Evolutionary conservation across 345 rosid genomes (phyloP).

Genomic region (Carallia pectinifolia): DNA sequence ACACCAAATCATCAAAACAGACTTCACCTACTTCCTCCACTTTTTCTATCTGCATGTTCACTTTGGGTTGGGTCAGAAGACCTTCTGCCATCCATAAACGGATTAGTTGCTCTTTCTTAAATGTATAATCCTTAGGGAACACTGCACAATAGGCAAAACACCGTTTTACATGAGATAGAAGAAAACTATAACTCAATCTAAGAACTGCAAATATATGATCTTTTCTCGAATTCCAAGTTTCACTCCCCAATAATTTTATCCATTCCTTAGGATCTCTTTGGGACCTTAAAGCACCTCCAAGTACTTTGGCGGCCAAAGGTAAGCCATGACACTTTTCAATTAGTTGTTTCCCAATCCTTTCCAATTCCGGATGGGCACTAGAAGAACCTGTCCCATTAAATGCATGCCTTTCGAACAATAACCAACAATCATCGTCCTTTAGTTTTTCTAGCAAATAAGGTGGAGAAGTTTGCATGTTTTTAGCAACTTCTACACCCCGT

Average conservation of each 20-base stretch:
- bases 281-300: slow-evolving; percentile 8
- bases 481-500: not conserved
- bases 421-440: slow-evolving; percentile 9
- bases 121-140: slow-evolving; percentile 14
- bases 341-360: slow-evolving; percentile 10
- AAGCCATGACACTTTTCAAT: slow-evolving; percentile 11
- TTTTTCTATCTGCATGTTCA: not conserved
- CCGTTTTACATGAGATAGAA: slow-evolving; percentile 20
- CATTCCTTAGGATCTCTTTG: slow-evolving; percentile 5
- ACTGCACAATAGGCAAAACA: slow-evolving; percentile 27
- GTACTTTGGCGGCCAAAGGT: slow-evolving; percentile 19
- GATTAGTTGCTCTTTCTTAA: slow-evolving; percentile 12
- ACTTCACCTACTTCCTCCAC: not conserved
- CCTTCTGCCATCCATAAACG: slow-evolving; percentile 28
- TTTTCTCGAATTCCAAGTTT: not conserved
- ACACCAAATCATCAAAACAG: slow-evolving; percentile 15
- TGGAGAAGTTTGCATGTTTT: too few species aligned
- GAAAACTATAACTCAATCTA: slow-evolving; percentile 18
- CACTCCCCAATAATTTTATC: slow-evolving; percentile 9
- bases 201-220: slow-evolving; percentile 12
- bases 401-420: slow-evolving; percentile 8
- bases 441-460: not conserved
- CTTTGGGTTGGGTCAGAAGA: not conserved
- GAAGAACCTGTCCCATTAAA: not conserved
- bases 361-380: not conserved